These are phyloP conservation scores for Theobroma cacao DNA, from an alignment of 345 rosid species.

Conservation along the genomic window DNA sequence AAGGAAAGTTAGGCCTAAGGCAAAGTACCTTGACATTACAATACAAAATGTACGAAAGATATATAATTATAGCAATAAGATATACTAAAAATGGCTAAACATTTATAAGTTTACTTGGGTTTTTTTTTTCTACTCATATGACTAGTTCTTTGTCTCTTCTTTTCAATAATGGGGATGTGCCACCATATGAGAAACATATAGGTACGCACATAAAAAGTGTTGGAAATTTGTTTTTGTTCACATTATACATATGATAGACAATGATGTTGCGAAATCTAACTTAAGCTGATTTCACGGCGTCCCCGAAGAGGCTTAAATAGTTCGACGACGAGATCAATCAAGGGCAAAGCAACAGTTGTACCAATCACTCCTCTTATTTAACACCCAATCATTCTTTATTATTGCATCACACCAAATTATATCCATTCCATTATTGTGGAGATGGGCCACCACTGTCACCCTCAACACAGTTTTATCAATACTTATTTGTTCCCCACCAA, in stretches of 20 bases:
- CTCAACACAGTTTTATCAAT: neutral
- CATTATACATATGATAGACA: neutral
- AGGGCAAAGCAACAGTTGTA: neutral
- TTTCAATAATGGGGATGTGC: neutral
- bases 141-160: neutral
- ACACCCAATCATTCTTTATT: neutral
- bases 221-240: neutral
- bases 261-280: neutral
- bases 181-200: neutral
- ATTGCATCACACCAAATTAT: neutral
- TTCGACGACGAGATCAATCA: too few relatives aligned
- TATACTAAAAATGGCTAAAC: too few relatives aligned
- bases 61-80: too few relatives aligned
- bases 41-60: too few relatives aligned
- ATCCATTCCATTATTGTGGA: neutral
- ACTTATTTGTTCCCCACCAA: too few relatives aligned
- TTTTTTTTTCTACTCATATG: neutral
- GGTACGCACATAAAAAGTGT: neutral
- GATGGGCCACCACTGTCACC: neutral
- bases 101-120: neutral
- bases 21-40: too few relatives aligned
- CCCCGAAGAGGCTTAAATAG: neutral
- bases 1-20: too few relatives aligned
- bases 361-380: neutral
- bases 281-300: slow-evolving; percentile 4